These are phyloP conservation scores for Scleroderma citrinum DNA, from an alignment of 768 basidiomycete genomes.

Conservation along the genomic window DNA sequence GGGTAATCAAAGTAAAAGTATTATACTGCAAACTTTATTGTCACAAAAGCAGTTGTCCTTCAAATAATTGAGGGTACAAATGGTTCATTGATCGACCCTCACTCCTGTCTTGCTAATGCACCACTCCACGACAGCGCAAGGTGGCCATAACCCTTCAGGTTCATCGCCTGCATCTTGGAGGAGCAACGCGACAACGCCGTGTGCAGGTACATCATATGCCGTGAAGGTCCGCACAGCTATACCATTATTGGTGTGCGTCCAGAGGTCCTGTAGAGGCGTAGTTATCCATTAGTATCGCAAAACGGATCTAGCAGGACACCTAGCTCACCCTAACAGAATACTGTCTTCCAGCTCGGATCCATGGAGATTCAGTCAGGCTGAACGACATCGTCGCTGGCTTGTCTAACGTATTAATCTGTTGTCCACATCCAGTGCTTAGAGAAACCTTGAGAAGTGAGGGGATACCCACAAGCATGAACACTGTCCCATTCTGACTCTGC, in stretches of 20 bases:
- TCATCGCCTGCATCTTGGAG: slow-evolving; percentile 64
- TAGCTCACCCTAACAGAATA: slow-evolving; percentile 55
- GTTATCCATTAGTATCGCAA: neutral
- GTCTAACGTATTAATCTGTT: slow-evolving; percentile 56
- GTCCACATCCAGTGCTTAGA: neutral
- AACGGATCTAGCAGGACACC: neutral
- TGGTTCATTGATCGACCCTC: slow-evolving; percentile 16
- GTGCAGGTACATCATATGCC: slow-evolving; percentile 48
- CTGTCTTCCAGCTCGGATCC: slow-evolving; percentile 61
- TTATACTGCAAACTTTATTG: slow-evolving; percentile 6
- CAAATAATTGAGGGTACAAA: neutral
- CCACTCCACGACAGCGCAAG: slow-evolving; percentile 51
- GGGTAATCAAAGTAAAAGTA: neutral
- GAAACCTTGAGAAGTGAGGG: neutral
- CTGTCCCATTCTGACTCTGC: slow-evolving; percentile 54
- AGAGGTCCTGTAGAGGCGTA: slow-evolving; percentile 48
- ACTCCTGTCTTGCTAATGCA: slow-evolving; percentile 59
- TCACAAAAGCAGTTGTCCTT: slow-evolving; percentile 21
- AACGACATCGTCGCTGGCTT: slow-evolving; percentile 54
- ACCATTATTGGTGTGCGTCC: slow-evolving; percentile 67
- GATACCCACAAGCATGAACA: slow-evolving; percentile 56
- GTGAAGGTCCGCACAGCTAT: slow-evolving; percentile 58
- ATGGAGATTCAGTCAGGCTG: slow-evolving; percentile 62
- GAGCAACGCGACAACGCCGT: slow-evolving; percentile 64
- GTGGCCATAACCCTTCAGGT: slow-evolving; percentile 50